Base-by-base conservation (phyloP, 129 eudicot genomes). In the Silybum marianum region DNA sequence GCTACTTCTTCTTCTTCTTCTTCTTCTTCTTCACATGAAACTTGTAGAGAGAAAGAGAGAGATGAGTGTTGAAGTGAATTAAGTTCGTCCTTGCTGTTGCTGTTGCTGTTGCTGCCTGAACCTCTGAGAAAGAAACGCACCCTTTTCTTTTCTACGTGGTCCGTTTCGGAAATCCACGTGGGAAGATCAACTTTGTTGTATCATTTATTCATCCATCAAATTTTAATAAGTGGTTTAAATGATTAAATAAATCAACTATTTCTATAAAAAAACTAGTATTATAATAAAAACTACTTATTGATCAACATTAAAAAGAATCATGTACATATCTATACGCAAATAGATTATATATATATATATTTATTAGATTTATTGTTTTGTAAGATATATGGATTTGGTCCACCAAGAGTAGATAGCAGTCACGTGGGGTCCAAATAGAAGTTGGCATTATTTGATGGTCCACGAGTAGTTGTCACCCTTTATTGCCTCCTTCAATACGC, bases 11-110 rank as follows among this genome's bases (percentile, higher is more conserved):
- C 65, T 51, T 51, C 62, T n/a, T n/a, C n/a, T n/a, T n/a, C 16
- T 51, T 58, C 66, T 58, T 54, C 65, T 54, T 44, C 78, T 42
- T 39, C 69, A 42, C 46, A 63, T 80, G 42, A 6, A 80, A 23
- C 18, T 72, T 34, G 28, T 10, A 70, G 24, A 30, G 76, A 26
- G 76, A 18, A 60, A 58, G 54, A n/a, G 8, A 62, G 34, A n/a
- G n/a, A n/a, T n/a, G n/a, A n/a, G n/a, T n/a, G n/a, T n/a, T 28
- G 81, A 39, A 9, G 13, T 69, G 79, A 74, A 25, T 19, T 65
- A 68, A 28, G 21, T 23, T 26, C 14, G 26, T n/a, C 23, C 9
- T 22, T 8, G 51, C 51, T 40, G 48, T 2, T 46, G 5, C 16
- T 44, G 60, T 22, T 8, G 51, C 51, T 40, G 48, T 2, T 46